Conservation (phyloP, 768 basidiomycete genomes). For the Auricularia sp. region DNA sequence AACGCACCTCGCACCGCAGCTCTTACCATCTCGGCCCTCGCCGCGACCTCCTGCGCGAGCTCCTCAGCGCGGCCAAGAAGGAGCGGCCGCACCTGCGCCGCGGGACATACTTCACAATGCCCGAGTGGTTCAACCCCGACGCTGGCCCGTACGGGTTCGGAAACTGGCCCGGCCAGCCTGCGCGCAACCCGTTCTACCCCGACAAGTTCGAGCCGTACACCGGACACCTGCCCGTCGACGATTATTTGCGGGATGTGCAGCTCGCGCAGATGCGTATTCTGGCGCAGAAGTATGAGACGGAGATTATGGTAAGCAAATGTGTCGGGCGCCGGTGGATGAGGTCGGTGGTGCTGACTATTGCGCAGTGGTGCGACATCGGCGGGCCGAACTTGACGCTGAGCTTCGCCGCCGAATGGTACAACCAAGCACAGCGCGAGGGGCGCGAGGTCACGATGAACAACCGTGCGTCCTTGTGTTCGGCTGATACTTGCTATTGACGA, state of each 20-base stretch:
- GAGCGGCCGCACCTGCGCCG: slow-evolving; percentile 42
- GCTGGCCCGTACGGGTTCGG: slow-evolving; percentile 40
- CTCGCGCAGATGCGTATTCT: slow-evolving; percentile 43
- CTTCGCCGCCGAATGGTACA: slow-evolving; percentile 38
- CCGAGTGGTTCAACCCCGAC: slow-evolving; percentile 49
- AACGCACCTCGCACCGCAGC: slow-evolving; percentile 41
- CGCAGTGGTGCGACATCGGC: slow-evolving; percentile 49
- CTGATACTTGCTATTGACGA: background rate
- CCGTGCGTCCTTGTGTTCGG: slow-evolving; percentile 18
- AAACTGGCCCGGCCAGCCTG: slow-evolving; percentile 44
- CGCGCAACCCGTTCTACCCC: slow-evolving; percentile 40
- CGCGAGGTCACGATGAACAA: slow-evolving; percentile 41
- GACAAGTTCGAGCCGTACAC: slow-evolving; percentile 44
- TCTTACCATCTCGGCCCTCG: slow-evolving; percentile 40
- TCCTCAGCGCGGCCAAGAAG: slow-evolving; percentile 38
- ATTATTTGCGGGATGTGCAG: slow-evolving; percentile 44
- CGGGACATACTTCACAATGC: slow-evolving; percentile 51
- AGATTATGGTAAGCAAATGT: slow-evolving; percentile 38
- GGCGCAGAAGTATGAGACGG: slow-evolving; percentile 36
- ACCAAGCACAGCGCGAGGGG: slow-evolving; percentile 27
- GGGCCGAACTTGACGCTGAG: slow-evolving; percentile 24
- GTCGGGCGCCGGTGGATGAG: too few relatives aligned
- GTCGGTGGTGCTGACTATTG: slow-evolving; percentile 7
- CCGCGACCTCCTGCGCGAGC: slow-evolving; percentile 41
- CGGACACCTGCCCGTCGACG: slow-evolving; percentile 37